A percentile compares a stretch with the other conserved stretches of the same genome.
phyloP scores from a whole-genome alignment of 1,139 yeast species.

The Diutina rugosa region DNA sequence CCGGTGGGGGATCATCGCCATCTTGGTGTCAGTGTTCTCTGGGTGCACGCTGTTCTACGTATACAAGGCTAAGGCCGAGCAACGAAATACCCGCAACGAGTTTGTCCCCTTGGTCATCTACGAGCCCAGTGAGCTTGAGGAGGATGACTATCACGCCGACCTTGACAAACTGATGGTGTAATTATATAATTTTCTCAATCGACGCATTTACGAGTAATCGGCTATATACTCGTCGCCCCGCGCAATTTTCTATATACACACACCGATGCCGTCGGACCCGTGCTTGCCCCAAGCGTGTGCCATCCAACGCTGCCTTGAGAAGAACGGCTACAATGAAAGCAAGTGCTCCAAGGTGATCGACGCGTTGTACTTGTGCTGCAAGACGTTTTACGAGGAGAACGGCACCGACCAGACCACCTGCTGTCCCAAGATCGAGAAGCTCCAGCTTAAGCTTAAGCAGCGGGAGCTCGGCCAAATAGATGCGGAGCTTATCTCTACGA shows the following conservation, averaged over 20 bases:
- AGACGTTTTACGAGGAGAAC: constrained; percentile 34
- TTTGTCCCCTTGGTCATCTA: constrained; percentile 33
- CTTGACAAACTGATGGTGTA: constrained; percentile 12
- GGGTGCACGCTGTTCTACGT: constrained; percentile 31
- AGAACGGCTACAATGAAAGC: constrained; percentile 44
- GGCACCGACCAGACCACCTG: constrained; percentile 48
- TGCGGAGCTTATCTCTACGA: constrained; percentile 27
- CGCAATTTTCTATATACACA: neutral
- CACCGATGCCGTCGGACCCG: neutral
- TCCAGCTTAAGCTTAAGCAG: constrained; percentile 46
- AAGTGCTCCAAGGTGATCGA: constrained; percentile 50
- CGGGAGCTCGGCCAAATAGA: constrained; percentile 38
- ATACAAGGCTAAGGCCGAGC: constrained; percentile 16
- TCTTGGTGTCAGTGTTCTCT: constrained; percentile 28
- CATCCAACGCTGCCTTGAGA: constrained; percentile 50
- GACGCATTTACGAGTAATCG: neutral
- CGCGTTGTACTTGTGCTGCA: constrained; percentile 48
- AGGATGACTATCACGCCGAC: constrained; percentile 34
- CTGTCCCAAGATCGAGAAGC: constrained; percentile 47
- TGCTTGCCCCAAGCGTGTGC: constrained; percentile 45
- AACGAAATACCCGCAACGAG: constrained; percentile 17
- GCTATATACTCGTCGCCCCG: neutral
- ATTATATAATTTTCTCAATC: neutral
- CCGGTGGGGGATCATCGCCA: constrained; percentile 67
- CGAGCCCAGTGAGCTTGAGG: constrained; percentile 37